phyloP scores from a whole-genome alignment of 1,284 basidiomycete species.

The Puccinia polysora region DNA sequence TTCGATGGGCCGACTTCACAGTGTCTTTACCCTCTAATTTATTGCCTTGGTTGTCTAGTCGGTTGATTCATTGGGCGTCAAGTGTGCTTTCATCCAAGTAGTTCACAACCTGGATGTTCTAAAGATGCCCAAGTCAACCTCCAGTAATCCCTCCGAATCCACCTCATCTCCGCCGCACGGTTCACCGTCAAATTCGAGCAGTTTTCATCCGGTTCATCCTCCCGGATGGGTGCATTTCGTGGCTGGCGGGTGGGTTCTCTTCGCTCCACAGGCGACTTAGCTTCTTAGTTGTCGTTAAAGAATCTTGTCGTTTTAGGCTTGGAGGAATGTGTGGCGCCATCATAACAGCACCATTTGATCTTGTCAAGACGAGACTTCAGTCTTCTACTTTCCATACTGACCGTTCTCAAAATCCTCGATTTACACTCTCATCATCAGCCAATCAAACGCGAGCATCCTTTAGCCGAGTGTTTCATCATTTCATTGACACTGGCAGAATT shows the following conservation, averaged over 20 bases:
- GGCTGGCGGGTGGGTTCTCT: conserved; percentile 54
- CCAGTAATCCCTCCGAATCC: too few relatives aligned
- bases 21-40: too few relatives aligned
- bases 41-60: too few relatives aligned
- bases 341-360: conserved; percentile 93
- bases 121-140: too few relatives aligned
- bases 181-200: too few relatives aligned
- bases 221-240: conserved; percentile 54
- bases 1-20: too few relatives aligned
- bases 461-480: conserved; percentile 72
- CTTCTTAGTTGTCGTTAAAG: conserved; percentile 25
- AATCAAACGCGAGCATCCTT: background rate
- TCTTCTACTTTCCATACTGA: conserved; percentile 55
- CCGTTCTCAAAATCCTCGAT: conserved; percentile 63
- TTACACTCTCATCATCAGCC: conserved; percentile 14
- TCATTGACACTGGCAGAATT: conserved; percentile 88
- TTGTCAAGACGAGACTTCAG: conserved; percentile 95
- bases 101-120: too few relatives aligned
- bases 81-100: too few relatives aligned
- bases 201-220: conserved; percentile 3
- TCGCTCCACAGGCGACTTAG: background rate
- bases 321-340: conserved; percentile 98
- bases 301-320: conserved; percentile 58
- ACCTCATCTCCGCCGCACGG: too few relatives aligned
- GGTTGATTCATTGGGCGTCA: too few relatives aligned